phyloP scores from a whole-genome alignment of 176 grass and related monocot genomes.

The Ampelocalamus luodianensis region DNA sequence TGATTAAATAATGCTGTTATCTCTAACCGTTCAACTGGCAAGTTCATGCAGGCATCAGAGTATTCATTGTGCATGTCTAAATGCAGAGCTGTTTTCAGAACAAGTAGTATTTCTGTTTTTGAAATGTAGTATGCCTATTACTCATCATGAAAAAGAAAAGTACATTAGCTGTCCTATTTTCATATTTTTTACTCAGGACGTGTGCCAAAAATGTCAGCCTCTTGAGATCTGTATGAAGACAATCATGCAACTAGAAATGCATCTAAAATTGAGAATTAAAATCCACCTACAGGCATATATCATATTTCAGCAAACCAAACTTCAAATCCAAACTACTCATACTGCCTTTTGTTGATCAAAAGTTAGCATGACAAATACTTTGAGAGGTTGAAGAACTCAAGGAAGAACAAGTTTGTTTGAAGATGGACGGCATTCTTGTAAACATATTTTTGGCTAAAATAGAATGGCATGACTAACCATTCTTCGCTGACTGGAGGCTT shows the following conservation, averaged over 20 bases:
- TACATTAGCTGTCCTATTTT: conserved; percentile 28
- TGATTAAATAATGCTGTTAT: conserved; percentile 4
- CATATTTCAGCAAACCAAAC: background rate
- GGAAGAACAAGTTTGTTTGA: background rate
- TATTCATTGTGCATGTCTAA: background rate
- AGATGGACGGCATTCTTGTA: conserved; percentile 20
- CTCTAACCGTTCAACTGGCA: background rate
- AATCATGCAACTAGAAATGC: background rate
- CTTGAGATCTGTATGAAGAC: conserved; percentile 1
- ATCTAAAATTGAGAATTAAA: background rate
- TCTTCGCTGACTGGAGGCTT: conserved; percentile 43
- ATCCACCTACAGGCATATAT: background rate
- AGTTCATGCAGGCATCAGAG: background rate
- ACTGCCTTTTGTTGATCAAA: background rate
- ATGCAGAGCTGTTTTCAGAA: conserved; percentile 15
- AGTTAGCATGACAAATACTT: background rate
- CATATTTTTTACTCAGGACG: conserved; percentile 14
- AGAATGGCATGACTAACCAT: conserved; percentile 28
- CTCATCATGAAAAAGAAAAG: background rate
- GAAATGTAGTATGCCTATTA: background rate
- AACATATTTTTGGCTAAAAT: background rate
- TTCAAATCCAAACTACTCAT: conserved; percentile 7
- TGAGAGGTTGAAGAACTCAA: background rate
- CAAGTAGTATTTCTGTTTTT: background rate
- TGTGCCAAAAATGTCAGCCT: background rate